Evolutionary conservation across 208 protist genomes (phyloP).

Genomic region (Phytomonas sp.): DNA sequence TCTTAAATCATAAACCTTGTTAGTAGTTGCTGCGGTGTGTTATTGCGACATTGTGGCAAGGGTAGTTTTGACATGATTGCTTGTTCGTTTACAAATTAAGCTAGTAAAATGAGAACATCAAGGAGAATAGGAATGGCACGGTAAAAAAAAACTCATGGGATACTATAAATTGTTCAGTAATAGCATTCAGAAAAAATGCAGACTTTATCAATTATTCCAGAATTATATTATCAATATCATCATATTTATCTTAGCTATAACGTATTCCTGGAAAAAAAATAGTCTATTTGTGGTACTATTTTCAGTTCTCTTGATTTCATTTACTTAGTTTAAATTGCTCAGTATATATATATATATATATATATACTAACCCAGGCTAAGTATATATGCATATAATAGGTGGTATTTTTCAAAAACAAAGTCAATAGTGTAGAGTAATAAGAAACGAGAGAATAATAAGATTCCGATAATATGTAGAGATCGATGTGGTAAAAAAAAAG

Average conservation of each 20-base stretch:
- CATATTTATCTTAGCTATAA: not conserved
- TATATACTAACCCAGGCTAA: no score
- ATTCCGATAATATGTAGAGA: not conserved
- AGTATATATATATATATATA: constrained; percentile 2
- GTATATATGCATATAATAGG: no score
- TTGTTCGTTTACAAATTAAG: constrained; percentile 1
- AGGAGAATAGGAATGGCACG: constrained; percentile 1
- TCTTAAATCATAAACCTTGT: no score
- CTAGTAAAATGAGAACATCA: constrained; percentile 12
- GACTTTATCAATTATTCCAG: not conserved
- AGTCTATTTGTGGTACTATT: not conserved
- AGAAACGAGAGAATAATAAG: not conserved
- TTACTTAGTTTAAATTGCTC: not conserved
- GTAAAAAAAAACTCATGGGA: not conserved
- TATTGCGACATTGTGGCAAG: no score
- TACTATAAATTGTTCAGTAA: not conserved
- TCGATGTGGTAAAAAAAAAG: not conserved
- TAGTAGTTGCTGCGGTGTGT: no score
- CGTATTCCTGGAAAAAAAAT: not conserved
- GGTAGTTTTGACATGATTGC: no score
- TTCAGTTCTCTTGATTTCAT: not conserved
- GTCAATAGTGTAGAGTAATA: not conserved
- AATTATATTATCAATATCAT: not conserved
- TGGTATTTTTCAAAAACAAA: not conserved
- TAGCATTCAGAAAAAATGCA: not conserved